Conservation (phyloP, 768 basidiomycete species). For the Auriscalpium microsporum region DNA sequence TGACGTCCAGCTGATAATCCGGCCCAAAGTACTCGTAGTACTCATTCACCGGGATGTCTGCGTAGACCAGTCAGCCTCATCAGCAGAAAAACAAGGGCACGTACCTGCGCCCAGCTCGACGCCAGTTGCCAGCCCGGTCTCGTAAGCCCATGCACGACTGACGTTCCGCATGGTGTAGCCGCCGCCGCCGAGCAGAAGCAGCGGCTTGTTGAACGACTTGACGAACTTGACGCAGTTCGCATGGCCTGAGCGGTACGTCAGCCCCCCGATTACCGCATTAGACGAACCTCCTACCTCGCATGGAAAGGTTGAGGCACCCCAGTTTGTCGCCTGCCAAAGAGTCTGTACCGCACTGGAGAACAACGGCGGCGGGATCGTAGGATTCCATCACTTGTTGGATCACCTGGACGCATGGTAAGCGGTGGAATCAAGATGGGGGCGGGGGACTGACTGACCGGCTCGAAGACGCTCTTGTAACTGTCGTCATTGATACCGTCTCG, state of each 20-base stretch:
- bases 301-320: constrained; percentile 92
- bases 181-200: constrained; percentile 92
- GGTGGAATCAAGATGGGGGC: not conserved
- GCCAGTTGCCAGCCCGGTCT: constrained; percentile 96
- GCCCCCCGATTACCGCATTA: too few relatives aligned
- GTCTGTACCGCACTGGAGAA: constrained; percentile 96
- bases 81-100: constrained; percentile 8
- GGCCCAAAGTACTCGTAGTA: constrained; percentile 99
- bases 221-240: constrained; percentile 97
- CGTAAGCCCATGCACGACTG: constrained; percentile 94
- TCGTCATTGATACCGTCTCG: constrained; percentile 94
- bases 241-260: constrained; percentile 50
- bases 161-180: constrained; percentile 99
- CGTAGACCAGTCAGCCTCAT: not conserved
- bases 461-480: constrained; percentile 90
- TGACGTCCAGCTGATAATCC: constrained; percentile 92
- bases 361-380: constrained; percentile 90
- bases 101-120: constrained; percentile 82
- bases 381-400: constrained; percentile 91
- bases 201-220: constrained; percentile 89
- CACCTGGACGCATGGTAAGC: constrained; percentile 42
- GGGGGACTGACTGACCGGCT: constrained; percentile 63
- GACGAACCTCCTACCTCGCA: constrained; percentile 53
- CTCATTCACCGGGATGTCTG: constrained; percentile 96
- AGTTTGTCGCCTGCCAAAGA: constrained; percentile 94